Evolutionary conservation across 2,329 filamentous ascomycete species (phyloP).

Genomic region (Hymenoscyphus infarciens): DNA sequence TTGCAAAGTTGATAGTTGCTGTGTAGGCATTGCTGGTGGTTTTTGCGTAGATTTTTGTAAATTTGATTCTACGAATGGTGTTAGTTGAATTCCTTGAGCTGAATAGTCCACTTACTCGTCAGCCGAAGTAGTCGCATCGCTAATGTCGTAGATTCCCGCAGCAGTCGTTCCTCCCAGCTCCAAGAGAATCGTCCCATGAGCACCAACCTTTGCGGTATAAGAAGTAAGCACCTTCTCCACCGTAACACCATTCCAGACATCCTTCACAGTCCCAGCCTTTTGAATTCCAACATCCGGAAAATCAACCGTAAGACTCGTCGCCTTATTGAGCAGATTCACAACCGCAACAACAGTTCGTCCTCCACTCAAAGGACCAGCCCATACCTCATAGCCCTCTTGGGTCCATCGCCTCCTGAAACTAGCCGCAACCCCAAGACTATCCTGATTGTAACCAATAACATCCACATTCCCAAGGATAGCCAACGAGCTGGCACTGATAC

Average conservation of each 20-base stretch:
- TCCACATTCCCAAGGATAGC: slow-evolving; percentile 25
- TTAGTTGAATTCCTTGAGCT: slow-evolving; percentile 3
- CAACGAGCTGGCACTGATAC: slow-evolving; percentile 18
- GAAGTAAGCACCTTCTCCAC: slow-evolving; percentile 22
- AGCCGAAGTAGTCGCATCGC: slow-evolving; percentile 17
- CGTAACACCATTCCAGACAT: slow-evolving; percentile 25
- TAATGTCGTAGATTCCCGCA: slow-evolving; percentile 15
- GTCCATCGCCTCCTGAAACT: slow-evolving; percentile 29
- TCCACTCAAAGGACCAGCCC: slow-evolving; percentile 27
- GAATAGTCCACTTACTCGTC: slow-evolving; percentile 13
- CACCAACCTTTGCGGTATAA: slow-evolving; percentile 22
- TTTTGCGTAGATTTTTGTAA: slow-evolving; percentile 21
- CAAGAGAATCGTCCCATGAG: slow-evolving; percentile 28
- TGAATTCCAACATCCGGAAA: slow-evolving; percentile 29
- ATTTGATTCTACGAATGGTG: slow-evolving; percentile 14
- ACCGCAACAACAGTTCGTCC: slow-evolving; percentile 26
- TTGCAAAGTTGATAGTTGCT: slow-evolving; percentile 17
- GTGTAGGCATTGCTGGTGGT: slow-evolving; percentile 26
- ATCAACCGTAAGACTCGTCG: slow-evolving; percentile 24
- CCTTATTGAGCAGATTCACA: slow-evolving; percentile 23
- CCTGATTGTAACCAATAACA: slow-evolving; percentile 31
- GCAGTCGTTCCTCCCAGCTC: slow-evolving; percentile 21
- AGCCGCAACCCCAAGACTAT: slow-evolving; percentile 26
- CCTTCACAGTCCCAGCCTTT: slow-evolving; percentile 22
- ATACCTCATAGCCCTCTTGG: slow-evolving; percentile 30